These are phyloP conservation scores for Haematococcus lacustris DNA, from an alignment of 139 green algal genomes.

Conservation along the genomic window DNA sequence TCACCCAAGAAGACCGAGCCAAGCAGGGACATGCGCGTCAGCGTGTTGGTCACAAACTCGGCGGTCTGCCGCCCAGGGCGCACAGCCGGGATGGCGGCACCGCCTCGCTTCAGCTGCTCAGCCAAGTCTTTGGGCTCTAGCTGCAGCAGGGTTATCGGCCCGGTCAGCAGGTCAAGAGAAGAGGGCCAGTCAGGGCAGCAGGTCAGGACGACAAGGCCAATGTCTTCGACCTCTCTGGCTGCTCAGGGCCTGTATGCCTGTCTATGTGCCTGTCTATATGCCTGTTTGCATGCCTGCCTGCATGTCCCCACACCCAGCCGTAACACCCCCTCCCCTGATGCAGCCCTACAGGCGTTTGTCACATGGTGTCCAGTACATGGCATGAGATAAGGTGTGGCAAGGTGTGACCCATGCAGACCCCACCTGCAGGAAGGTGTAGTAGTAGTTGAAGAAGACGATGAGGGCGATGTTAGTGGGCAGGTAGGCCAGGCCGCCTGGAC, in stretches of 20 bases:
- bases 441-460: slow-evolving; percentile 99
- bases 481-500: slow-evolving; percentile 69
- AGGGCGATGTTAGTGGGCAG: slow-evolving; percentile 84
- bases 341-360: not conserved
- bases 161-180: too few relatives aligned
- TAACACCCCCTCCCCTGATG: not conserved
- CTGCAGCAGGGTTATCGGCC: slow-evolving; percentile 70
- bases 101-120: slow-evolving; percentile 91
- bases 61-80: slow-evolving; percentile 85
- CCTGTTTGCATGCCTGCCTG: not conserved
- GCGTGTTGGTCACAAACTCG: slow-evolving; percentile 85
- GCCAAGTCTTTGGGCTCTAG: slow-evolving; percentile 93
- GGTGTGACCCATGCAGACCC: not conserved
- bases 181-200: too few relatives aligned
- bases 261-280: too few relatives aligned
- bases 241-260: too few relatives aligned
- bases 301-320: not conserved
- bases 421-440: slow-evolving; percentile 97
- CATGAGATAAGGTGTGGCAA: too few relatives aligned
- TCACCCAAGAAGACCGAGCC: slow-evolving; percentile 85
- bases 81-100: slow-evolving; percentile 82
- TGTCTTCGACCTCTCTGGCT: too few relatives aligned
- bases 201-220: too few relatives aligned
- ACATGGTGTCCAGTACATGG: too few relatives aligned
- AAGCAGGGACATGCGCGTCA: slow-evolving; percentile 87